Conservation (phyloP, 176 grass and related monocot genomes). For the Oryza glumipatula region DNA sequence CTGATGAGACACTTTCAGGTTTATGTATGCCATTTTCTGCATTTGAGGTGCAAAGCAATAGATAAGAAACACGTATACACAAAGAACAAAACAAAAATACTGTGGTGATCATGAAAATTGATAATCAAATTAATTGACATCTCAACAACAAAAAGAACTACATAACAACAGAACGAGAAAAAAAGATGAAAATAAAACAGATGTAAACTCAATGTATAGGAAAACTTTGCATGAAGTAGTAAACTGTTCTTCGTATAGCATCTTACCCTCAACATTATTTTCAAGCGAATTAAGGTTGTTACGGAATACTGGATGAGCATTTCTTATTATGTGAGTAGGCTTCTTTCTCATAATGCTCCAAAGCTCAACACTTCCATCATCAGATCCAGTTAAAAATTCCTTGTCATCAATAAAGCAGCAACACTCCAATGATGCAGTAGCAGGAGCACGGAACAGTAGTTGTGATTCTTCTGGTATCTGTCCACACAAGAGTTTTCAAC, state of each 20-base stretch:
- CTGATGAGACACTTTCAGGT: constrained; percentile 47
- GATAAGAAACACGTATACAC: not conserved
- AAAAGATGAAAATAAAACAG: not conserved
- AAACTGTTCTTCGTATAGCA: not conserved
- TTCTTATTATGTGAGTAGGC: constrained; percentile 76
- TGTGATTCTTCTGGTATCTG: constrained; percentile 92
- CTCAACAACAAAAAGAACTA: constrained; percentile 13
- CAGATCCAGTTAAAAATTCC: constrained; percentile 85
- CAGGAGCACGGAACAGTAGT: constrained; percentile 79
- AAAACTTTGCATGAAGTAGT: not conserved
- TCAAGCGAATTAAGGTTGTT: not conserved
- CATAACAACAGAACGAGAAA: not conserved
- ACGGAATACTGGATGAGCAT: constrained; percentile 62
- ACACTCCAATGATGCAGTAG: constrained; percentile 74
- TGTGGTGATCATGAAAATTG: not conserved
- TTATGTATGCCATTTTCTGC: constrained; percentile 60
- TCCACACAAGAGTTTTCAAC: constrained; percentile 23
- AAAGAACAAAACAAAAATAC: not conserved
- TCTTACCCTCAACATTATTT: constrained; percentile 39
- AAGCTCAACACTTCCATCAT: constrained; percentile 82
- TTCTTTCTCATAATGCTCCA: constrained; percentile 87
- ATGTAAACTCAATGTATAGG: not conserved
- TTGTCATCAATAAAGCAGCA: constrained; percentile 84
- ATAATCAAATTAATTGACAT: not conserved
- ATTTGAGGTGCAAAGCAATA: constrained; percentile 10